Percentiles rank a stretch among this genome's conserved stretches.
These are phyloP conservation scores for Linaria vulgaris DNA, from an alignment of 257 asterid genomes.

Conservation along the genomic window DNA sequence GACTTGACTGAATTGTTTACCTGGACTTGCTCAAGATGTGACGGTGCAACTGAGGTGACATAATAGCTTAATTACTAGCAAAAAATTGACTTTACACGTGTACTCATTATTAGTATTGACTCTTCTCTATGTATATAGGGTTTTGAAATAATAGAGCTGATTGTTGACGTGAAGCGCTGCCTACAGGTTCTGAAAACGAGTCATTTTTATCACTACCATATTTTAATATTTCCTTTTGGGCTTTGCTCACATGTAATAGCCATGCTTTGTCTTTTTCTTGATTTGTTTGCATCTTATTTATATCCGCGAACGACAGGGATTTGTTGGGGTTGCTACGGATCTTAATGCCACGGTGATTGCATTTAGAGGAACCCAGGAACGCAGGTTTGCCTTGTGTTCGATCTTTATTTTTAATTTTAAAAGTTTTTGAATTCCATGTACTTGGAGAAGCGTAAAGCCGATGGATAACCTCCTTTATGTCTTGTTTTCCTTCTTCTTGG, in stretches of 20 bases:
- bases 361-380: conserved; percentile 92
- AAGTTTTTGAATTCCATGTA: conserved; percentile 13
- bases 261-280: conserved; percentile 21
- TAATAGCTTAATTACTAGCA: conserved; percentile 10
- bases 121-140: conserved; percentile 55
- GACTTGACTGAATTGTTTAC: conserved; percentile 81
- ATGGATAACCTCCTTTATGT: conserved; percentile 3
- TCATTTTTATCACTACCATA: not conserved
- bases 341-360: conserved; percentile 86
- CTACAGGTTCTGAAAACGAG: conserved; percentile 62
- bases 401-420: conserved; percentile 9
- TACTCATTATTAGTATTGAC: conserved; percentile 18
- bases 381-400: conserved; percentile 51
- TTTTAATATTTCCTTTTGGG: not conserved
- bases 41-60: conserved; percentile 71
- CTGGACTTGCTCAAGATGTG: conserved; percentile 97
- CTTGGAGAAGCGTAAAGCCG: not conserved
- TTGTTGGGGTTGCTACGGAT: conserved; percentile 81
- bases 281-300: conserved; percentile 5
- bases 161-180: conserved; percentile 83
- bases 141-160: conserved; percentile 82
- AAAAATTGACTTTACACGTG: not conserved
- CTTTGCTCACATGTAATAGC: not conserved
- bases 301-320: conserved; percentile 51
- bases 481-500: conserved; percentile 18